Evolutionary conservation across 306 rosid species (phyloP).

Genomic region (Cucumis hystrix): DNA sequence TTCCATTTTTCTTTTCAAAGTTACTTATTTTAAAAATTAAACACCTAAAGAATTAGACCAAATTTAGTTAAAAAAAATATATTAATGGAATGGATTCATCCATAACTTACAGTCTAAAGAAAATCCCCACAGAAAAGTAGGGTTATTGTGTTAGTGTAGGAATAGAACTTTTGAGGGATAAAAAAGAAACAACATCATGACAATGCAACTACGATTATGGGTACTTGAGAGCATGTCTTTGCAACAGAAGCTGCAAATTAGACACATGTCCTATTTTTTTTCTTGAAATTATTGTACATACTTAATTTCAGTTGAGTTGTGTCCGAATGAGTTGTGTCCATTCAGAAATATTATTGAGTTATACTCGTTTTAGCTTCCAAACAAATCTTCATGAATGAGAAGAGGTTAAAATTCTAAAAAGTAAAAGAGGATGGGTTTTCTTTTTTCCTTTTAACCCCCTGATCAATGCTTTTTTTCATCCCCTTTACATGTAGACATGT

Average conservation of each 20-base stretch:
- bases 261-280: background rate
- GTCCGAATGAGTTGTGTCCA: no score
- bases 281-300: no score
- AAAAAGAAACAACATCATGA: background rate
- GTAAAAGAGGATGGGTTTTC: background rate
- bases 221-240: background rate
- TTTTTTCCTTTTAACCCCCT: background rate
- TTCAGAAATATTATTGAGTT: no score
- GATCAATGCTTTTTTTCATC: background rate
- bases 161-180: slow-evolving; percentile 2
- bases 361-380: no score
- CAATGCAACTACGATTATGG: background rate
- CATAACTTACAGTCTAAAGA: background rate
- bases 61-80: no score
- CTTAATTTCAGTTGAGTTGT: no score
- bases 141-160: background rate
- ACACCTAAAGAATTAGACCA: no score
- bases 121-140: background rate
- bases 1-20: no score
- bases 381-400: no score
- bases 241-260: background rate
- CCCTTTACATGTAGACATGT: background rate
- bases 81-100: background rate
- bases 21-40: no score
- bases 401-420: background rate